Percentiles rank a stretch among this genome's conserved stretches.
Conservation (phyloP, 805 yeast species). For the Starmerella bombicola region DNA sequence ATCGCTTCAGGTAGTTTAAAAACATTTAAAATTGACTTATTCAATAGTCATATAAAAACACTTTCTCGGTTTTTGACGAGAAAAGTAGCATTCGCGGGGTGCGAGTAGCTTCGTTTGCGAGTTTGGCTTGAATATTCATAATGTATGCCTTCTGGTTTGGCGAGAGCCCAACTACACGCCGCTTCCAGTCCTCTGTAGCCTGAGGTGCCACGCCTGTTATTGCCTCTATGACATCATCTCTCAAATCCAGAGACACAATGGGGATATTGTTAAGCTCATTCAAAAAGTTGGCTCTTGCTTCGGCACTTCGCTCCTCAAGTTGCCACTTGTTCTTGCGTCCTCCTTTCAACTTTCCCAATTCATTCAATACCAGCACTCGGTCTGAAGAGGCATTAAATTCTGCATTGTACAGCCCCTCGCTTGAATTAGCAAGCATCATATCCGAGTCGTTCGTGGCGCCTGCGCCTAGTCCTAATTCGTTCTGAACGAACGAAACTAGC, state of each 20-base stretch:
- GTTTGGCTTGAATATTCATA: conserved; percentile 54
- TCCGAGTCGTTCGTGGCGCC: not conserved
- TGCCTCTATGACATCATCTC: conserved; percentile 77
- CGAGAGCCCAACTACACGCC: conserved; percentile 74
- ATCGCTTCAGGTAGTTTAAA: no score
- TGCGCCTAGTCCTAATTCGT: conserved; percentile 20
- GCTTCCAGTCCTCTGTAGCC: conserved; percentile 40
- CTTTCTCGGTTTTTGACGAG: conserved; percentile 65
- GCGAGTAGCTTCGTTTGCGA: conserved; percentile 56
- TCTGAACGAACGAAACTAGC: conserved; percentile 36
- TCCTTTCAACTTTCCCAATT: conserved; percentile 60
- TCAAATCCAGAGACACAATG: conserved; percentile 59
- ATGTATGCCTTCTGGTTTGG: conserved; percentile 76
- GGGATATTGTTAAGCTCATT: conserved; percentile 53
- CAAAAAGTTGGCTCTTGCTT: conserved; percentile 44
- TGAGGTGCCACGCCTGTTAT: conserved; percentile 32
- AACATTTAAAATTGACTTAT: no score
- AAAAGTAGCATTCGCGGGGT: conserved; percentile 59
- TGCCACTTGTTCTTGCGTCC: conserved; percentile 65
- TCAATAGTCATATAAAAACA: conserved; percentile 44
- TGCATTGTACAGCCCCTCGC: not conserved
- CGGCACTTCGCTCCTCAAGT: conserved; percentile 64
- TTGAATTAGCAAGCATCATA: not conserved
- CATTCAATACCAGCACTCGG: conserved; percentile 47
- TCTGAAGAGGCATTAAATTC: not conserved